phyloP scores from a whole-genome alignment of 139 green algal genomes.

The Coccomyxa sp. region DNA sequence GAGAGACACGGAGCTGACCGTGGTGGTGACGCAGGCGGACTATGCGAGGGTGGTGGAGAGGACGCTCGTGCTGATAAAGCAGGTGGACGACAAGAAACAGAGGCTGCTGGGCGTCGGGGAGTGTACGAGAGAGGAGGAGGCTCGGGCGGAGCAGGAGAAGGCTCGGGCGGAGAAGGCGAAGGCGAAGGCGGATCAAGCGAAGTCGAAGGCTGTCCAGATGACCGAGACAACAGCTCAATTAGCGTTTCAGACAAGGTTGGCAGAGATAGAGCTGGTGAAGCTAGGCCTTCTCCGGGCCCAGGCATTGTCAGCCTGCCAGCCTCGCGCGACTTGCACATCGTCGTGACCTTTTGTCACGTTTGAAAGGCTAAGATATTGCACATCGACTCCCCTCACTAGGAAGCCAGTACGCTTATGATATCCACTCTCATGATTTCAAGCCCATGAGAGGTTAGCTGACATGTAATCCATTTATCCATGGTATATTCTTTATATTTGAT shows the following conservation, averaged over 20 bases:
- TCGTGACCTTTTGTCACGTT: neutral
- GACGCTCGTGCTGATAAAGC: neutral
- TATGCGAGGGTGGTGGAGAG: neutral
- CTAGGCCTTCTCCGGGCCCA: neutral
- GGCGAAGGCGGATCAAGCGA: neutral
- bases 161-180: neutral
- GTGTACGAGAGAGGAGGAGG: neutral
- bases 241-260: neutral
- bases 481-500: constrained; percentile 3
- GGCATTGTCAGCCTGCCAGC: neutral
- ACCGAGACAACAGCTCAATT: constrained; percentile 1
- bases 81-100: neutral
- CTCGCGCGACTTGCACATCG: neutral
- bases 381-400: neutral
- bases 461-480: constrained; percentile 1
- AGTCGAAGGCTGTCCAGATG: neutral
- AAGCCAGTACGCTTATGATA: neutral
- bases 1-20: neutral
- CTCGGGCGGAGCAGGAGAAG: neutral
- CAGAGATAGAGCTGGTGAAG: neutral
- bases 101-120: neutral
- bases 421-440: neutral
- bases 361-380: constrained; percentile 1
- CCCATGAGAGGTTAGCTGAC: neutral
- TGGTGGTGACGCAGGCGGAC: neutral